phyloP scores from a whole-genome alignment of 495 filamentous ascomycete genomes.

The Trichoderma erinaceum region DNA sequence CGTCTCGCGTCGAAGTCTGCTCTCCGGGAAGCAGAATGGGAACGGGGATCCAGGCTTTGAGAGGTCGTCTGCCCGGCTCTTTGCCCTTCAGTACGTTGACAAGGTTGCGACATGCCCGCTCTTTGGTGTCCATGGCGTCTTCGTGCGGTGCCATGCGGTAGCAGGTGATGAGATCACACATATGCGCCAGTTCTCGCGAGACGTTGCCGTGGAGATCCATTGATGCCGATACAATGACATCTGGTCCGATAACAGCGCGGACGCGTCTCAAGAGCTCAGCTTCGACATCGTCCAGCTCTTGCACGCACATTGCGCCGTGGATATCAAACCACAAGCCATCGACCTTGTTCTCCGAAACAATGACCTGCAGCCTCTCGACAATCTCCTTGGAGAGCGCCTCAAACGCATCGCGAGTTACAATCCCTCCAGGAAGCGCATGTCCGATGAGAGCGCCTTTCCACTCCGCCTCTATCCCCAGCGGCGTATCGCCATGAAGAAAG shows the following conservation, averaged over 20 bases:
- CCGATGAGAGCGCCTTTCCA: constrained; percentile 51
- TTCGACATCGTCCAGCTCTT: constrained; percentile 46
- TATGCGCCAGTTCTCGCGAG: constrained; percentile 44
- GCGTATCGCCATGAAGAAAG: constrained; percentile 38
- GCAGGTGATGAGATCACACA: constrained; percentile 49
- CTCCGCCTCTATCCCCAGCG: constrained; percentile 36
- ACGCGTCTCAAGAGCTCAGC: constrained; percentile 46
- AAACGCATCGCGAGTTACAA: constrained; percentile 43
- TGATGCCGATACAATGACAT: constrained; percentile 48
- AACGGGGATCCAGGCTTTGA: constrained; percentile 53
- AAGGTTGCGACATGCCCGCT: constrained; percentile 49
- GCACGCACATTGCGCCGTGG: constrained; percentile 54
- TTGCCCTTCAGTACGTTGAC: constrained; percentile 32
- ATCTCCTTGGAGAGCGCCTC: constrained; percentile 46
- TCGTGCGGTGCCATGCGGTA: constrained; percentile 53
- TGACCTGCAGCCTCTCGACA: constrained; percentile 33
- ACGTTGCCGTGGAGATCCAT: constrained; percentile 57
- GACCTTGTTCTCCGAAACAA: constrained; percentile 28
- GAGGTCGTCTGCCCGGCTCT: constrained; percentile 29
- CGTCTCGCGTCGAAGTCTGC: constrained; percentile 51
- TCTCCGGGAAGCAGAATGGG: constrained; percentile 52
- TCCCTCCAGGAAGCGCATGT: constrained; percentile 49
- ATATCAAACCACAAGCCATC: constrained; percentile 55
- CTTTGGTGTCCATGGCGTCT: constrained; percentile 46
- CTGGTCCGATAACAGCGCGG: constrained; percentile 39